phyloP scores from a whole-genome alignment of 306 rosid genomes.

The Purshia tridentata region DNA sequence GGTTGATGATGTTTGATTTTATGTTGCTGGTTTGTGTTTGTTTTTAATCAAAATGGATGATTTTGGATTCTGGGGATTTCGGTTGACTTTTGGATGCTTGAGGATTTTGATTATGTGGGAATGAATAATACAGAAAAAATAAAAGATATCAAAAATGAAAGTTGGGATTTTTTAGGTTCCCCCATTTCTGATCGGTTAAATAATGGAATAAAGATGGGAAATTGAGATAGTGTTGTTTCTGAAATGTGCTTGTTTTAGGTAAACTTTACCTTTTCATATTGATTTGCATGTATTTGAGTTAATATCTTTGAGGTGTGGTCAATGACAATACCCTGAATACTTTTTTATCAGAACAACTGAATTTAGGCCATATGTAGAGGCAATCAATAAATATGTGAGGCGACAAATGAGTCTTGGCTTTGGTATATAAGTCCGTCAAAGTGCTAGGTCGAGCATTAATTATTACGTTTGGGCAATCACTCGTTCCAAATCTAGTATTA shows the following conservation, averaged over 20 bases:
- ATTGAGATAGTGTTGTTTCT: slow-evolving; percentile 3
- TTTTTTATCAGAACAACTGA: too few species aligned
- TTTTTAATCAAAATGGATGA: neutral
- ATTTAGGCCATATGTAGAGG: too few species aligned
- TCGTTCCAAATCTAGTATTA: neutral
- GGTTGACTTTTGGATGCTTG: neutral
- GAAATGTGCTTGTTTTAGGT: neutral
- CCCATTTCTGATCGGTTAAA: neutral
- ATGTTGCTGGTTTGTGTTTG: neutral
- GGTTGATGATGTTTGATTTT: neutral
- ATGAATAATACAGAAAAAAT: too few species aligned
- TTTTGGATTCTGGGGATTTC: neutral
- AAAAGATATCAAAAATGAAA: too few species aligned
- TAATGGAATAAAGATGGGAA: neutral
- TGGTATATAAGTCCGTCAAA: neutral
- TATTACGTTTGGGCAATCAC: neutral
- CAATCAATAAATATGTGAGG: too few species aligned
- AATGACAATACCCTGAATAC: too few species aligned
- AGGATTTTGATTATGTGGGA: too few species aligned
- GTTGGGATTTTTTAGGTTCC: neutral
- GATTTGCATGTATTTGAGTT: neutral
- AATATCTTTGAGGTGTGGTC: neutral
- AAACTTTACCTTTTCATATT: too few species aligned
- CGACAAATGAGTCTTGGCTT: neutral
- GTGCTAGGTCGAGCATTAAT: neutral